A percentile compares a stretch with the other conserved stretches of the same genome.
These are phyloP conservation scores for Filobasidium wieringae DNA, from an alignment of 768 basidiomycete species.

Conservation along the genomic window DNA sequence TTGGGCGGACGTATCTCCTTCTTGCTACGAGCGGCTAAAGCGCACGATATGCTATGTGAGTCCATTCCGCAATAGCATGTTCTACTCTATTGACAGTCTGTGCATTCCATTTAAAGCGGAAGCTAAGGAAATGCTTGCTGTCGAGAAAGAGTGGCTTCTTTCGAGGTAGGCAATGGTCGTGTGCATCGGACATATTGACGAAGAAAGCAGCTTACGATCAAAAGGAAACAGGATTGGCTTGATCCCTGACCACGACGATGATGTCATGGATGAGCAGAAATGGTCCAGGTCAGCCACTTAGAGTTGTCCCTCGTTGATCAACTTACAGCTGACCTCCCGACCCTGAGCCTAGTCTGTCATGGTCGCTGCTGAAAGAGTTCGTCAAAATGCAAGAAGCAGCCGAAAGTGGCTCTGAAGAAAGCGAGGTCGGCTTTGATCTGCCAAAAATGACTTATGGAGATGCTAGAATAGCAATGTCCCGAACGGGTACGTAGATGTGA, in stretches of 20 bases:
- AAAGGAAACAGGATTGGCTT: slow-evolving; percentile 56
- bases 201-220: too few species aligned
- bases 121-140: slow-evolving; percentile 55
- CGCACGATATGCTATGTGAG: slow-evolving; percentile 50
- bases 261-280: slow-evolving; percentile 52
- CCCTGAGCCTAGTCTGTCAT: slow-evolving; percentile 73
- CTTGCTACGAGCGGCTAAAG: slow-evolving; percentile 54
- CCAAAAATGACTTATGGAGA: slow-evolving; percentile 14
- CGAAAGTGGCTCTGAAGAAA: slow-evolving; percentile 11
- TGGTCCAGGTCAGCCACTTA: slow-evolving; percentile 7
- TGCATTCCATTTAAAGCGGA: slow-evolving; percentile 24
- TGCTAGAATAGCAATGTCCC: slow-evolving; percentile 43
- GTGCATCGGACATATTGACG: too few species aligned
- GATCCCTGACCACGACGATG: slow-evolving; percentile 60
- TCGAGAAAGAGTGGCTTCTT: slow-evolving; percentile 68
- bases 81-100: neutral
- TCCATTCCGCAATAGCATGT: slow-evolving; percentile 1
- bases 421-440: slow-evolving; percentile 1
- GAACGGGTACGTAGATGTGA: slow-evolving; percentile 53
- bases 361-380: slow-evolving; percentile 63
- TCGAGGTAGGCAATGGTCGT: slow-evolving; percentile 43
- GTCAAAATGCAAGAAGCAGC: slow-evolving; percentile 47
- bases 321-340: slow-evolving; percentile 42
- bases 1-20: slow-evolving; percentile 73
- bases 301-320: neutral